Evolutionary conservation across 225 moss, liverwort and hornwort species (phyloP), one percentile per base, ranked within the genome.

Genomic region (Asterella californica): DNA sequence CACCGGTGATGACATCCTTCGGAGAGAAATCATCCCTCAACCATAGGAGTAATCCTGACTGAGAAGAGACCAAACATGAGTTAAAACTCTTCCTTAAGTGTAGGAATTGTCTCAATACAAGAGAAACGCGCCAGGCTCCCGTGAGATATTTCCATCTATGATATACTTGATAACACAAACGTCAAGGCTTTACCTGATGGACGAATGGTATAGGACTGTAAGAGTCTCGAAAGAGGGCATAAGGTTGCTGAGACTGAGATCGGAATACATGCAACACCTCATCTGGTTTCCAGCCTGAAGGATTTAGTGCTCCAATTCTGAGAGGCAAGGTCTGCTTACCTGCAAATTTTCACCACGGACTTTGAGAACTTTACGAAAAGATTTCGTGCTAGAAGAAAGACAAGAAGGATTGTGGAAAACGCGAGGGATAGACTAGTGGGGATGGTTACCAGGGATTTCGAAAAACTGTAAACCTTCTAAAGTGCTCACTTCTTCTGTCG

Each of bases 401-500:
- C 30, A 32, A 38, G 24, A 10, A 46, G 27, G 46, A 42, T 22
- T 36, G n/a, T 2, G 70, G 4, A 42, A 7, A 46, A 47, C n/a
- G 36, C 12, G 25, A 42, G 12, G 15, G 11, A 0, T 9, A 47
- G 24, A 47, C 33, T 32, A n/a, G 32, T 45, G 45, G 11, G 71
- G 37, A 55, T 54, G 1, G 83, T 87, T 89, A 83, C 84, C 86
- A 74, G 80, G 72, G 72, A 88, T 81, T 76, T 82, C 72, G 48
- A 93, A 78, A 78, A 94, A 81, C n/a, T 87, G 86, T 52, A 76
- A 83, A 69, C 91, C 84, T 85, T 97, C 94, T 59, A 85, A 69
- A 80, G 87, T 86, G 88, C 91, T 97, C 79, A 97, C 97, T 83
- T 92, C 90, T 90, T 90, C 92, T 78, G 91, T 83, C 70, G 84